These are phyloP conservation scores for Zoysia pacifica DNA, from an alignment of 176 grass and related monocot genomes.

Conservation along the genomic window DNA sequence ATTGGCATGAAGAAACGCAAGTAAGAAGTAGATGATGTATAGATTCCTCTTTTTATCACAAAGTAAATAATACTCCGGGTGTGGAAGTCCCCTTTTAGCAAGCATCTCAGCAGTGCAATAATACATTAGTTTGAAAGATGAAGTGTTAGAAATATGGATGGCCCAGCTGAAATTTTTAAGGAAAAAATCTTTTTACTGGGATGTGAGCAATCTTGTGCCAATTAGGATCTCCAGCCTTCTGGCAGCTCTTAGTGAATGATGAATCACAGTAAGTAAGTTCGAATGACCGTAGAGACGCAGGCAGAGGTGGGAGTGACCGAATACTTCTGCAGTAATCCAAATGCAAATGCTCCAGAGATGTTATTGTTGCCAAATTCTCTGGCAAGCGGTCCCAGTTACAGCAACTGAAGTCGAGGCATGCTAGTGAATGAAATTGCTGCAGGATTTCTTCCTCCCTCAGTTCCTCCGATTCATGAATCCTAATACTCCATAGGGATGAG, in stretches of 20 bases:
- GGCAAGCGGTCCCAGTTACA: slow-evolving; percentile 3
- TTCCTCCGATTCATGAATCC: neutral
- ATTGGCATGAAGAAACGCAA: no score
- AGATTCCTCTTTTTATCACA: no score
- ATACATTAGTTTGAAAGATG: no score
- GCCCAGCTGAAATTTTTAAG: neutral
- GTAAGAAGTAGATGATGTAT: no score
- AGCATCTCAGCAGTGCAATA: no score
- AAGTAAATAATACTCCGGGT: no score
- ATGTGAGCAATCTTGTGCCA: slow-evolving; percentile 14
- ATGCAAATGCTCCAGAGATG: neutral
- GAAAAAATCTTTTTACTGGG: slow-evolving; percentile 1
- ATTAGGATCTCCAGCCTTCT: slow-evolving; percentile 19
- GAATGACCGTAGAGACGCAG: neutral
- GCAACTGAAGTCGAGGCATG: neutral
- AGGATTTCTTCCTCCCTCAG: neutral
- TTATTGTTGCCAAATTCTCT: neutral
- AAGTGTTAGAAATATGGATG: neutral
- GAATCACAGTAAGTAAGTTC: neutral
- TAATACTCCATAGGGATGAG: neutral
- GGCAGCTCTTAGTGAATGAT: slow-evolving; percentile 15
- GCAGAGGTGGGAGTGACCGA: neutral
- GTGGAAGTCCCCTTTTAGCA: no score
- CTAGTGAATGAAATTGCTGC: neutral
- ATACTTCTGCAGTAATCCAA: slow-evolving; percentile 3